Evolutionary conservation across 1,284 basidiomycete species (phyloP), one percentile per base, ranked within the genome.

Genomic region (Uromyces viciae-fabae): DNA sequence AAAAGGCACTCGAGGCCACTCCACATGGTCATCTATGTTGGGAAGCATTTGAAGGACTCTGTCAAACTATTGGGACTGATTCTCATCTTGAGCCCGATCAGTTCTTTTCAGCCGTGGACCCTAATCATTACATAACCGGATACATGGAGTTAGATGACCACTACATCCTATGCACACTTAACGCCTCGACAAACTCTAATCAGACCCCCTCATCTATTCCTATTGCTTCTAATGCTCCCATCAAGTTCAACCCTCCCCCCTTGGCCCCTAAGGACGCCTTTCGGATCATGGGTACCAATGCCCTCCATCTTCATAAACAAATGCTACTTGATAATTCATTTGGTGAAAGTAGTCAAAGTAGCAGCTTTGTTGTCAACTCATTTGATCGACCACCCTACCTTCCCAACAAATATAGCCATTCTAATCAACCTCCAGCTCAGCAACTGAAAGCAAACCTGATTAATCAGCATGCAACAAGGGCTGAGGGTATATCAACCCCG

Each of bases 21-120:
- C 69, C 78, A 11, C 69, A 81, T 81, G 78, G 78, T 31, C 78
- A 81, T 74, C 43, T 81, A 11, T 81, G 78, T 31, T 81, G 78
- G 78, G 78, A 81, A 74, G 69, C 71, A 22, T 81, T 81, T 40
- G 69, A 81, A 74, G 78, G 78, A 46, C 56, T 81, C 9, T 79
- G 77, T 62, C 77, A 79, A 33, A 79, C 77, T 28, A 46, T 69
- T 15, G 36, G 33, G 22, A 19, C 66, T 2, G 77, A 79, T 28
- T 14, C 36, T 2, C 46, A 79, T n/a, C n/a, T 79, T 3, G 68
- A 79, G 43, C 64, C 68, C 8, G 49, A 72, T 46, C 33, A 46
- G 36, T 46, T 79, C 36, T 79, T 79, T 46, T 40, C 14, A 60
- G 7, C 38, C 17, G 42, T 31, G 2, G 31, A 46, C 7, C 2